Base-by-base conservation (phyloP, 2,329 filamentous ascomycete species). In the Apiospora hydei region DNA sequence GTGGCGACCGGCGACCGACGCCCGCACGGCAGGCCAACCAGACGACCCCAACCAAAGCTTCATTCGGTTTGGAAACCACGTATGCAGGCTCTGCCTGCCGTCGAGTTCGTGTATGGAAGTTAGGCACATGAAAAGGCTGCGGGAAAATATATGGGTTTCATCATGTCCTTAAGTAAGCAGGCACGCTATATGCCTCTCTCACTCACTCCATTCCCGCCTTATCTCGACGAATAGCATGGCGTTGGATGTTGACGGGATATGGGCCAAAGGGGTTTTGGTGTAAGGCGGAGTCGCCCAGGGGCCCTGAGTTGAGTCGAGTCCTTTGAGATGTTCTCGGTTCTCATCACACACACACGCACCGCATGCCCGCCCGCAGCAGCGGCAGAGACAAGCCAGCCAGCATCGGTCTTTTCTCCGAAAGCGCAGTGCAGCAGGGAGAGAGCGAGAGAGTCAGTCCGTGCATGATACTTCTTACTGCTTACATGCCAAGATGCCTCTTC, bases 21-120 rank as follows among this genome's bases (percentile, higher is more conserved):
- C 57, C 57, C 57, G 57, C 57, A 41, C 57, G 57, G 57, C 57
- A 64, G 34, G 24, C 57, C 57, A 38, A 64, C 57, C 57, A 64
- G 21, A 41, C 13, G 46, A 49, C 34, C 34, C 57, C 57, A 64
- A 64, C 34, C 57, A 64, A n/a, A 64, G 57, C 34, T 38, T 64
- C 57, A 41, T 41, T 64, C 34, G 13, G 34, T 38, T 64, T 64
- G 57, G 57, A 64, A n/a, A 64, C 57, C 34, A 64, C 30, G 53
- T 61, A 64, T 41, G 57, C 57, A 41, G 34, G 57, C 34, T 34
- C 34, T 34, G 30, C 21, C 30, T 34, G 18, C 18, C 53, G 4
- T 34, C 26, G 18, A 61, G 30, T 61, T 34, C 53, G 34, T 34
- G 53, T 61, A 43, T 43, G 41, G 7, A 43, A 38, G 34, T 6